Percentiles rank a stretch among this genome's conserved stretches.
Evolutionary conservation across 1,139 yeast species (phyloP).

Genomic region (Kodamaea sp.): DNA sequence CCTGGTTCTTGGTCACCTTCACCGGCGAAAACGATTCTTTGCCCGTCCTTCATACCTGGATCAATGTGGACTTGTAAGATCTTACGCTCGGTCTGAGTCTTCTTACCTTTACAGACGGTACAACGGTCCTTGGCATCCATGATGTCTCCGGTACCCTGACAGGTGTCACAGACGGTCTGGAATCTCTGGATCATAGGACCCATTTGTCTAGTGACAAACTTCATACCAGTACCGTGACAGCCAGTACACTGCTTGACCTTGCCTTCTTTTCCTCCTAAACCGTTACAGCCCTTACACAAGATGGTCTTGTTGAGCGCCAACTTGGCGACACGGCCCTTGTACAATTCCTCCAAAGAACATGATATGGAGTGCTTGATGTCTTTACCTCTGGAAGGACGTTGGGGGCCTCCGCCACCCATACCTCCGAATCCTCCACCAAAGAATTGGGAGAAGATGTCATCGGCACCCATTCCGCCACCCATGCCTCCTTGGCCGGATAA

Average conservation of each 20-base stretch:
- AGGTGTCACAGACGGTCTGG: conserved; percentile 91
- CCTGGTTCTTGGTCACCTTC: conserved; percentile 99
- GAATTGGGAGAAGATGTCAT: conserved; percentile 90
- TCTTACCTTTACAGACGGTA: conserved; percentile 84
- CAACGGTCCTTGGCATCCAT: conserved; percentile 89
- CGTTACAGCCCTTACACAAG: conserved; percentile 85
- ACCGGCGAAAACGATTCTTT: conserved; percentile 85
- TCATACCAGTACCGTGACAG: conserved; percentile 90
- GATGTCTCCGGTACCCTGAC: conserved; percentile 92
- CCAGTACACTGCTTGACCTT: conserved; percentile 82
- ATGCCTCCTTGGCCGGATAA: conserved; percentile 73
- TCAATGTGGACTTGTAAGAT: conserved; percentile 92
- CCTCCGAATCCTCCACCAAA: conserved; percentile 75
- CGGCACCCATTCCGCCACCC: conserved; percentile 79
- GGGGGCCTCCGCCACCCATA: conserved; percentile 57
- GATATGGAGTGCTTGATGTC: conserved; percentile 88
- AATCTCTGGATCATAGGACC: conserved; percentile 99
- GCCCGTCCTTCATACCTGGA: conserved; percentile 97
- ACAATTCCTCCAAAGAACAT: conserved; percentile 88
- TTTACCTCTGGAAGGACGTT: conserved; percentile 87
- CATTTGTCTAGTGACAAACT: conserved; percentile 95
- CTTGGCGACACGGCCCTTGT: conserved; percentile 93
- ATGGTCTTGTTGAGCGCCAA: conserved; percentile 92
- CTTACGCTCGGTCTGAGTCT: conserved; percentile 85
- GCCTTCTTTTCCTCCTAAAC: conserved; percentile 95